A percentile compares a stretch with the other conserved stretches of the same genome.
Conservation (phyloP, 495 filamentous ascomycete species). For the Aspergillus diversus region DNA sequence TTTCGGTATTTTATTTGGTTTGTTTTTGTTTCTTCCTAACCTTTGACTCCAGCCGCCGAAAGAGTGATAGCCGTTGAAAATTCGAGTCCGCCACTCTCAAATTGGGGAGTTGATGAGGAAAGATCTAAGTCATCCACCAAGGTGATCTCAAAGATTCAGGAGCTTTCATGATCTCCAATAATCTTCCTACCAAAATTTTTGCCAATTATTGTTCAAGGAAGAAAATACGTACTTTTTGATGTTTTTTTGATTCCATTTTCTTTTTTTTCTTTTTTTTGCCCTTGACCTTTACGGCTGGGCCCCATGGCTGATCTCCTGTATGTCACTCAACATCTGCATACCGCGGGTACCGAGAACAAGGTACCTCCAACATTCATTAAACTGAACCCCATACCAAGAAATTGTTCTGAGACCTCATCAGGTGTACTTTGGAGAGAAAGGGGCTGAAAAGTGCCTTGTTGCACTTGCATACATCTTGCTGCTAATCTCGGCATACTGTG, state of each 20-base stretch:
- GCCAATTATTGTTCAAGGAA: neutral
- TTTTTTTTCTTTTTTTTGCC: neutral
- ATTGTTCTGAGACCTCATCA: neutral
- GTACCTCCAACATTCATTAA: neutral
- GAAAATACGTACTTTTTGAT: neutral
- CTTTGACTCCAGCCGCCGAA: neutral
- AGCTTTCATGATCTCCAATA: neutral
- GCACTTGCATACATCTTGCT: neutral
- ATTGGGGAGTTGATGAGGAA: neutral
- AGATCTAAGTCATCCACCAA: neutral
- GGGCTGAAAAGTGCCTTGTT: slow-evolving; percentile 4
- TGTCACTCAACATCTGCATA: slow-evolving; percentile 5
- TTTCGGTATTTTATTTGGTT: neutral
- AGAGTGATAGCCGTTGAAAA: neutral
- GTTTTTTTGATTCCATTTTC: neutral
- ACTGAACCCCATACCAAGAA: neutral
- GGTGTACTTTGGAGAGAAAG: neutral
- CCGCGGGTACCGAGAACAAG: slow-evolving; percentile 1
- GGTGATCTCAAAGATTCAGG: neutral
- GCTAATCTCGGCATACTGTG: slow-evolving; percentile 1
- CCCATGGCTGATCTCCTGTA: slow-evolving; percentile 7
- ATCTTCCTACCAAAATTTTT: neutral
- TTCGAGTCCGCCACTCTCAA: neutral
- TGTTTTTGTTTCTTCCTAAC: neutral
- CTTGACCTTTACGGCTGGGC: neutral